Conservation (phyloP, 2,329 filamentous ascomycete genomes). For the Fusarium agapanthi region DNA sequence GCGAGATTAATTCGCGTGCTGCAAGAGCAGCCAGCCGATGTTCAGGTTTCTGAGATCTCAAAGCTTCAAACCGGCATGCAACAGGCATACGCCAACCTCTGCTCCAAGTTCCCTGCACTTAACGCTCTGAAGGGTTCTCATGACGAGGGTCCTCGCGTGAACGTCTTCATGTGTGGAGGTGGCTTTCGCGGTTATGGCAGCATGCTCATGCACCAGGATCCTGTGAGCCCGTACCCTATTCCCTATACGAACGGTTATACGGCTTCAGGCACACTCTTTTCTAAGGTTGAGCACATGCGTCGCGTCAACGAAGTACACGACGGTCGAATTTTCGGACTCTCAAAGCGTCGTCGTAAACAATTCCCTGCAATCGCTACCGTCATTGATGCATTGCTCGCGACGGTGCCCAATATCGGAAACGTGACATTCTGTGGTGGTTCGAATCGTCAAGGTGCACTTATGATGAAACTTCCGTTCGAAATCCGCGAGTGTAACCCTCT, state of each 20-base stretch:
- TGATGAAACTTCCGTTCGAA: constrained; percentile 69
- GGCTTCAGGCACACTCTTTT: constrained; percentile 69
- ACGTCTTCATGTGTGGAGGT: constrained; percentile 87
- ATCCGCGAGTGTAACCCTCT: constrained; percentile 74
- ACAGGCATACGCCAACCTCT: constrained; percentile 65
- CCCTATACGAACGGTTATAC: constrained; percentile 83
- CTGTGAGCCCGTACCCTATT: constrained; percentile 81
- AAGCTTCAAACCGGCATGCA: constrained; percentile 68
- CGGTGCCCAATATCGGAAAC: constrained; percentile 74
- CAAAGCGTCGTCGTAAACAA: constrained; percentile 79
- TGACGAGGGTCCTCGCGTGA: constrained; percentile 57
- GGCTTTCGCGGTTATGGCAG: constrained; percentile 93
- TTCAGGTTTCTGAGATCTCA: constrained; percentile 57
- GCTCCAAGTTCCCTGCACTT: constrained; percentile 61
- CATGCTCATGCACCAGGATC: constrained; percentile 82
- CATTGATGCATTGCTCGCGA: constrained; percentile 75
- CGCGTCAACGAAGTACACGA: constrained; percentile 58
- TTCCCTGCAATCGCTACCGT: constrained; percentile 86
- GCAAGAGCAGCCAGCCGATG: constrained; percentile 49
- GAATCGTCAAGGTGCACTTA: constrained; percentile 84
- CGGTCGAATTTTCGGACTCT: constrained; percentile 78
- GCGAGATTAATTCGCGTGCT: constrained; percentile 64
- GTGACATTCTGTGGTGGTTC: constrained; percentile 89
- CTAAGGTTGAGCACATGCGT: constrained; percentile 60
- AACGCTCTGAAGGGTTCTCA: constrained; percentile 49